A percentile compares a stretch with the other conserved stretches of the same genome.
These are phyloP conservation scores for Amaranthus palmeri DNA, from an alignment of 148 eudicot species.

Conservation along the genomic window DNA sequence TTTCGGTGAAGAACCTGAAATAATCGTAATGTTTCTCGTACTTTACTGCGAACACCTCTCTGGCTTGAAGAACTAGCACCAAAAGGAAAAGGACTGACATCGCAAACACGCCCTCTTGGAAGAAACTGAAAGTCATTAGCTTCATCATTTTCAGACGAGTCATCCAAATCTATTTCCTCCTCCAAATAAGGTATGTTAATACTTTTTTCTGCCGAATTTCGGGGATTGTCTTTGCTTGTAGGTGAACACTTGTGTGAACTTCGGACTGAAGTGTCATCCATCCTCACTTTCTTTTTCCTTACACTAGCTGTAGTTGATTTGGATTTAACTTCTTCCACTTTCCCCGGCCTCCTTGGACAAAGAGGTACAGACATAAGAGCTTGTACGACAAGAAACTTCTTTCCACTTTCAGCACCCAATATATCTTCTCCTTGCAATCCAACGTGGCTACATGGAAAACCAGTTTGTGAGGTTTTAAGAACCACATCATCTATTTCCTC, in stretches of 20 bases:
- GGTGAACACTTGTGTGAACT: constrained; percentile 20
- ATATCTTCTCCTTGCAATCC: constrained; percentile 8
- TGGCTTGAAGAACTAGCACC: constrained; percentile 37
- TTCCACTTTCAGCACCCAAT: constrained; percentile 18
- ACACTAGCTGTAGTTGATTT: constrained; percentile 8
- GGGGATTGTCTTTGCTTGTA: constrained; percentile 13
- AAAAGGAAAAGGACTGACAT: constrained; percentile 42
- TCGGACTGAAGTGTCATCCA: constrained; percentile 11
- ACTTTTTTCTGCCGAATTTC: constrained; percentile 15
- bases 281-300: constrained; percentile 29
- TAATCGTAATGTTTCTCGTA: constrained; percentile 54
- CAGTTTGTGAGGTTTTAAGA: background rate
- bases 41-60: constrained; percentile 53
- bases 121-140: constrained; percentile 25
- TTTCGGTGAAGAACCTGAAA: constrained; percentile 59
- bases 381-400: constrained; percentile 28
- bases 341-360: constrained; percentile 30
- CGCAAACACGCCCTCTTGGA: constrained; percentile 16
- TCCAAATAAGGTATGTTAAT: constrained; percentile 16
- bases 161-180: constrained; percentile 19
- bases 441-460: background rate
- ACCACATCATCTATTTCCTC: constrained; percentile 4
- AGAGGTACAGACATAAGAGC: constrained; percentile 45
- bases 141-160: constrained; percentile 19
- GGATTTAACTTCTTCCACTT: constrained; percentile 13